Base-by-base conservation (phyloP, 768 basidiomycete genomes). In the Tricholomella constricta region DNA sequence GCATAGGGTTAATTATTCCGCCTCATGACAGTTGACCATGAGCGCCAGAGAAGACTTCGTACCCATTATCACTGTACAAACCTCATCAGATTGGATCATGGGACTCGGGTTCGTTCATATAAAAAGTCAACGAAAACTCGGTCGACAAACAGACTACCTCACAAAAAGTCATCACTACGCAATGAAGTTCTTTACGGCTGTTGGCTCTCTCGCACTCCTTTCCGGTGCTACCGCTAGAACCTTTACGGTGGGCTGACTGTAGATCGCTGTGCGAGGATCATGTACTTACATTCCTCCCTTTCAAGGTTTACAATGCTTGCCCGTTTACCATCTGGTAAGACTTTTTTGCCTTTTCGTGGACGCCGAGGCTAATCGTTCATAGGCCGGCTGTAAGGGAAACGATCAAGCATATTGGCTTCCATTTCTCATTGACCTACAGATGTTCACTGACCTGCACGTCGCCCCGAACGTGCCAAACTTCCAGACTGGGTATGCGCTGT, bases 241-340 rank as follows among this genome's bases (percentile, higher is more conserved):
- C 17, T 76, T 87, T 55, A 82, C 78, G 0, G 81, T 11, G 67
- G 2, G 8, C 6, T 3, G 4, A 10, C 14, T 3, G 2, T n/a
- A 6, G 12, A 11, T 22, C 37, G 10, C 20, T 47, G 7, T 1
- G 19, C 29, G n/a, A n/a, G n/a, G n/a, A n/a, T n/a, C 3, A 31
- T 44, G 17, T 7, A 6, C 23, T 26, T 17, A 22, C 17, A 2
- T 34, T 48, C 42, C 27, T 22, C 19, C 12, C 42, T 22, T n/a
- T n/a, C 19, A 35, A 73, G 72, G 77, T 82, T 15, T 72, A 74
- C 59, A 87, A 87, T 68, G 71, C 67, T 2, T 86, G 85, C 60
- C 76, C 82, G 1, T 86, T 83, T 67, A 86, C 84, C 6, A 75
- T 86, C 56, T 87, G 85, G 85, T 84, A 58, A 48, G 73, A 2